A percentile compares a stretch with the other conserved stretches of the same genome.
Conservation (phyloP, 371 early-diverging fungal genomes). For the Phascolomyces articulosus region DNA sequence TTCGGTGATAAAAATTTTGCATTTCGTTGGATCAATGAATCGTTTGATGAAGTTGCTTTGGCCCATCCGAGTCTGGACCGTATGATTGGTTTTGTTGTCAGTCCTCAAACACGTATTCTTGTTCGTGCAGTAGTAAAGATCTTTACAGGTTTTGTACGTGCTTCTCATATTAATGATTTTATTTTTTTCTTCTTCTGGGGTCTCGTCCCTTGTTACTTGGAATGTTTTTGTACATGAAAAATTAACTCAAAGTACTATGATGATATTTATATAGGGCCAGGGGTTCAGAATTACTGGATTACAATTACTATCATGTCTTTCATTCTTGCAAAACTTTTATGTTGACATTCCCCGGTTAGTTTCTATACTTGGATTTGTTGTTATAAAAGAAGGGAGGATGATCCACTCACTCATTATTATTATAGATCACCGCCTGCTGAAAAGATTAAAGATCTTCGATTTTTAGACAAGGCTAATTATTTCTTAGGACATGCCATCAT, state of each 20-base stretch:
- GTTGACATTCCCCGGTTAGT: constrained; percentile 53
- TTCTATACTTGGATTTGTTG: constrained; percentile 23
- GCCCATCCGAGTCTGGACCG: constrained; percentile 55
- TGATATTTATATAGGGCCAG: too few species aligned
- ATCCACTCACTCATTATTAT: too few species aligned
- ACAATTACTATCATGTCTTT: constrained; percentile 70
- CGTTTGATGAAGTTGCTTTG: constrained; percentile 52
- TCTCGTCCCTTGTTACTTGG: too few species aligned
- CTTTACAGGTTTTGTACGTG: constrained; percentile 48
- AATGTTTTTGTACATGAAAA: too few species aligned
- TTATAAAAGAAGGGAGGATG: too few species aligned
- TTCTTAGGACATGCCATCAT: constrained; percentile 53
- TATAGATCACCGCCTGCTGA: constrained; percentile 44
- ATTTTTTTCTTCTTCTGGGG: too few species aligned
- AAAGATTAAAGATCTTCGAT: constrained; percentile 40
- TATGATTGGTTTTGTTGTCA: constrained; percentile 58
- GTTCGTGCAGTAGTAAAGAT: constrained; percentile 53
- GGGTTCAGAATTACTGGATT: constrained; percentile 76
- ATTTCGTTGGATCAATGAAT: constrained; percentile 52
- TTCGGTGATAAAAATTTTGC: constrained; percentile 58
- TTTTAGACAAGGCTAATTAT: constrained; percentile 48
- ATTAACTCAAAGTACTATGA: too few species aligned
- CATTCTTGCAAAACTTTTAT: constrained; percentile 67
- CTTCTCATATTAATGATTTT: background rate
- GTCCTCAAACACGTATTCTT: constrained; percentile 48